Evolutionary conservation across 441 rosid genomes (phyloP), one percentile per base, ranked within the genome.

Genomic region (Codiaeum variegatum): DNA sequence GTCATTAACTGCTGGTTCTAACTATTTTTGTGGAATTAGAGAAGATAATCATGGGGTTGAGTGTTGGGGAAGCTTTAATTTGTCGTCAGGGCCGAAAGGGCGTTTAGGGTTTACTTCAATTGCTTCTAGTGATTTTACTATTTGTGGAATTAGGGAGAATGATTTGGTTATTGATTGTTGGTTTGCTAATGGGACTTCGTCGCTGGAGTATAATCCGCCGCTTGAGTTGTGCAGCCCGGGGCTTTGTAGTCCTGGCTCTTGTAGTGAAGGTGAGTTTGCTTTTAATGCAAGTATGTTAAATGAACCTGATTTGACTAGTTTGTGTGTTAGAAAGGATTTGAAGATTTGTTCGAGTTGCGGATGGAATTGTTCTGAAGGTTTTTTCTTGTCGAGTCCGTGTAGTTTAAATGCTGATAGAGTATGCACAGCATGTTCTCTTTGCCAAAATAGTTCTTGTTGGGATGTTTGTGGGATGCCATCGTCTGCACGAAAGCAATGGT

Each of bases 221-320:
- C 67, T 92, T 70, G 92, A 92, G 76, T 75, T 94, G 66, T 92
- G 97, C 62, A 92, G 97, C 80, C 99, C 97, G 4, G 97, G 99
- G 63, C 76, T 81, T 4, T 94, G 97, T 71, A 67, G 76, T 59
- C 83, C 90, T 13, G 81, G 84, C 42, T 80, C 88, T 0, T 94
- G 99, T 70, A 34, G 73, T 11, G 81, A 42, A 24, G 81, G 70
- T 5, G 90, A 89, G 83, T 92, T 89, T 76, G 79, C 85, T 78
- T 92, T 92, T 83, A 94, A 89, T 70, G 98, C 98, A 54, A 94
- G 97, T 66, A 78, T 81, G 7, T 86, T 94, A 60, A 88, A 80
- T 62, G 98, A 94, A 66, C 90, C 83, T 4, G 96, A 88, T 73
- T 79, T 92, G 85, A 86, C 87, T 12, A 92, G 86, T 71, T 80